Percentiles rank a stretch among this genome's conserved stretches.
These are phyloP conservation scores for Tuber umbilicatum DNA, from an alignment of 495 filamentous ascomycete genomes.

Conservation along the genomic window DNA sequence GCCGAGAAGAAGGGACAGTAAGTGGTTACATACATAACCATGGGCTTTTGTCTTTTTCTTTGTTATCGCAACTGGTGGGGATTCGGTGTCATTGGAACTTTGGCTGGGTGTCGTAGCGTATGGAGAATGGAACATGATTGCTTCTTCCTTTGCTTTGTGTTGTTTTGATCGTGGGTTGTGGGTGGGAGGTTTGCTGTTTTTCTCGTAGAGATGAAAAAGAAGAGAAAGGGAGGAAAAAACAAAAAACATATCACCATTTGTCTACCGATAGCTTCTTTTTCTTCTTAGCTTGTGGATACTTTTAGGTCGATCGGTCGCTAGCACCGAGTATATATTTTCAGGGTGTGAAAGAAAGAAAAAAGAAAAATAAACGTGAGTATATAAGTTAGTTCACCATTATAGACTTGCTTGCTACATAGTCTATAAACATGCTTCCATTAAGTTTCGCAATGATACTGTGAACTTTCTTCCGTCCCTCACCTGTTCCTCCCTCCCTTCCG, in stretches of 20 bases:
- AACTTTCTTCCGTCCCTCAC: neutral
- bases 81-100: neutral
- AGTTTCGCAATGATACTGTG: neutral
- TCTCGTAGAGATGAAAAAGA: neutral
- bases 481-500: neutral
- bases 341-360: neutral
- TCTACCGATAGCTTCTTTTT: neutral
- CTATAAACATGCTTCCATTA: neutral
- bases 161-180: neutral
- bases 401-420: neutral
- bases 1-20: conserved; percentile 25
- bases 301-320: neutral
- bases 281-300: neutral
- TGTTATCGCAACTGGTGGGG: neutral
- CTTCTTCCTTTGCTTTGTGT: neutral
- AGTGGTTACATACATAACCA: neutral
- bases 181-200: neutral
- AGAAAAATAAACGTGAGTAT: neutral
- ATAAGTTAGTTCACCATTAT: neutral
- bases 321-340: neutral
- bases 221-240: neutral
- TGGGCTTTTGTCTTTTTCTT: neutral
- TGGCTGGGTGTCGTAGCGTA: neutral
- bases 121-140: neutral
- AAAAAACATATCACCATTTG: neutral